These are phyloP conservation scores for Dichotomocladium elegans DNA, from an alignment of 371 early-diverging fungal genomes.

Conservation along the genomic window DNA sequence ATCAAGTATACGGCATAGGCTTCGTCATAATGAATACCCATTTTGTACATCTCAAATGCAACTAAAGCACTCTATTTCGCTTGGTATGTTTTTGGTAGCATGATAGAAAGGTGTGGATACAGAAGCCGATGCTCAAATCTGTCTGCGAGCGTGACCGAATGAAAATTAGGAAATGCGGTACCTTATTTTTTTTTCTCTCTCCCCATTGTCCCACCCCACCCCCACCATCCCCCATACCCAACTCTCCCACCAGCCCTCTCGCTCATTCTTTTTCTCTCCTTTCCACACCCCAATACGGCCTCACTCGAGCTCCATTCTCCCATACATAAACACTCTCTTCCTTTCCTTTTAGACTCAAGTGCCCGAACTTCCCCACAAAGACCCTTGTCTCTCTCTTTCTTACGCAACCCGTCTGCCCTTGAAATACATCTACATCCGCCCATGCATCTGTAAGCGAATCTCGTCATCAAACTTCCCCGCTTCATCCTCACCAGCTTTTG, in stretches of 20 bases:
- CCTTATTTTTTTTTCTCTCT: constrained; percentile 8
- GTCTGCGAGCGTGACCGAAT: not conserved
- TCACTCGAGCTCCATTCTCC: not conserved
- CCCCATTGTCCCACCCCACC: not conserved
- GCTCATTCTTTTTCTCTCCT: not conserved
- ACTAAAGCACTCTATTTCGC: not conserved
- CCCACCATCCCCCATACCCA: not conserved
- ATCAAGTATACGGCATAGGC: no score
- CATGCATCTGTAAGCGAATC: constrained; percentile 37
- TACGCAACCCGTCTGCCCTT: no score
- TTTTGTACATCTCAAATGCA: not conserved
- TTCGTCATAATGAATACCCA: not conserved
- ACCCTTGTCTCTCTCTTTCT: not conserved
- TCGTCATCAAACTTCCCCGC: no score
- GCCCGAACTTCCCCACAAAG: not conserved
- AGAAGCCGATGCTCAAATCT: not conserved
- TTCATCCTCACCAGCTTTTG: no score
- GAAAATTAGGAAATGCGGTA: constrained; percentile 2
- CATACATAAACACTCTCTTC: constrained; percentile 1
- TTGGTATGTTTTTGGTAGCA: not conserved
- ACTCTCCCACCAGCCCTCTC: not conserved
- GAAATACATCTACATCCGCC: no score
- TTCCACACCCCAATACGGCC: not conserved
- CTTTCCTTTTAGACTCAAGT: constrained; percentile 1
- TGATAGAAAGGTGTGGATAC: not conserved